A percentile compares a stretch with the other conserved stretches of the same genome.
These are phyloP conservation scores for Agrocybe praecox DNA, from an alignment of 768 basidiomycete genomes.

Conservation along the genomic window DNA sequence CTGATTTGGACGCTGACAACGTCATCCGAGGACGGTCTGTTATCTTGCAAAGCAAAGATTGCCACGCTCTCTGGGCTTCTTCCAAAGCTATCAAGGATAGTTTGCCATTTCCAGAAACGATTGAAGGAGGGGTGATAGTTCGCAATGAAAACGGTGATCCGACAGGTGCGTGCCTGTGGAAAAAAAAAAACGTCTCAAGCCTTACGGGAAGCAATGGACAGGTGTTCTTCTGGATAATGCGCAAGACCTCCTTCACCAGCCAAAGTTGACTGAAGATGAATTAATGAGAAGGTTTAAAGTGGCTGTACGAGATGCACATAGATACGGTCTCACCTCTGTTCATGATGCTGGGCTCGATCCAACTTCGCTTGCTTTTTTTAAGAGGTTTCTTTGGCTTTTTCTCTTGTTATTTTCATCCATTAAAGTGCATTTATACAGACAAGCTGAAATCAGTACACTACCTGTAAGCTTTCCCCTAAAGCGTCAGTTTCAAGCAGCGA, in stretches of 20 bases:
- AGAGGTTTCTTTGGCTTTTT: constrained; percentile 42
- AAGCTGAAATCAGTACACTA: constrained; percentile 58
- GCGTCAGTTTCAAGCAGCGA: not conserved
- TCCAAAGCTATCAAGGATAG: constrained; percentile 57
- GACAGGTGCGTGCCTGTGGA: constrained; percentile 51
- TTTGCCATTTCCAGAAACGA: constrained; percentile 60
- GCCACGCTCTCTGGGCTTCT: constrained; percentile 89
- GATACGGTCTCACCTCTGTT: constrained; percentile 76
- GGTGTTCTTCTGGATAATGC: constrained; percentile 88
- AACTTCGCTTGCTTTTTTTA: constrained; percentile 73
- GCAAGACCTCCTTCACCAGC: constrained; percentile 69
- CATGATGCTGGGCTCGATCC: constrained; percentile 85
- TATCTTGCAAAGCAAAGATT: constrained; percentile 82
- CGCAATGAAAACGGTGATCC: constrained; percentile 68
- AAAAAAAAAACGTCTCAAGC: constrained; percentile 1
- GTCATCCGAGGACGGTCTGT: constrained; percentile 71
- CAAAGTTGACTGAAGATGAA: constrained; percentile 63
- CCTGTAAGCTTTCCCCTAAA: constrained; percentile 45
- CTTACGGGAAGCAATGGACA: constrained; percentile 20
- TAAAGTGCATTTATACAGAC: constrained; percentile 40
- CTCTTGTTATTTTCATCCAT: not conserved
- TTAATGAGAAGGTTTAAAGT: constrained; percentile 60
- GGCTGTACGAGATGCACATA: constrained; percentile 68
- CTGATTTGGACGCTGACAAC: constrained; percentile 71
- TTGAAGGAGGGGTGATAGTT: constrained; percentile 83